phyloP scores from a whole-genome alignment of 2,329 filamentous ascomycete genomes.

The Neurospora crassa region DNA sequence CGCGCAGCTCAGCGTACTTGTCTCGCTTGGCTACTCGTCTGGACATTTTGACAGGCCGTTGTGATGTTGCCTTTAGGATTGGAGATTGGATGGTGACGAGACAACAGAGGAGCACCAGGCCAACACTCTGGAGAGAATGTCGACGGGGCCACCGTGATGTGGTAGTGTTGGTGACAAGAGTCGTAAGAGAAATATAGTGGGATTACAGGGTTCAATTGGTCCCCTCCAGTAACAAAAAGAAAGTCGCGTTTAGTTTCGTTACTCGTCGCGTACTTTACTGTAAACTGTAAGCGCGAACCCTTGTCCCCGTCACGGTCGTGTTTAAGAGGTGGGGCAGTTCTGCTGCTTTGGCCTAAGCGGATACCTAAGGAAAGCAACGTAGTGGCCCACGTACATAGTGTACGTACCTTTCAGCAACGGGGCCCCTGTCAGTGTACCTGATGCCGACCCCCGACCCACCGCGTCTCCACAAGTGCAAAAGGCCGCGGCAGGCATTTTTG shows the following conservation, averaged over 20 bases:
- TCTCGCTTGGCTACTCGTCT: conserved; percentile 33
- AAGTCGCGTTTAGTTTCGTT: neutral
- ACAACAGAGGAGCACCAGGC: neutral
- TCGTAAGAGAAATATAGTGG: conserved; percentile 8
- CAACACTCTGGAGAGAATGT: neutral
- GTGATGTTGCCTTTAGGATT: neutral
- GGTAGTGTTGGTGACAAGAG: neutral
- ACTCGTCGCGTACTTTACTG: neutral
- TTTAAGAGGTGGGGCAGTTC: neutral
- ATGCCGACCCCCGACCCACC: neutral
- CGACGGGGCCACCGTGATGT: neutral
- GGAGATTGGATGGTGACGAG: neutral
- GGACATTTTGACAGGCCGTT: conserved; percentile 25
- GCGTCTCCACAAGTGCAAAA: neutral
- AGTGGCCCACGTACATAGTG: neutral
- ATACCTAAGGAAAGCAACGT: neutral
- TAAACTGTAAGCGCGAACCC: neutral
- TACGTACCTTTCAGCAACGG: neutral
- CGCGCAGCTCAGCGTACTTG: conserved; percentile 68
- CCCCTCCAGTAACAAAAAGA: neutral
- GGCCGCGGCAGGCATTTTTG: neutral
- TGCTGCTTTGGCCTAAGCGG: neutral
- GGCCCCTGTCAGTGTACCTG: neutral
- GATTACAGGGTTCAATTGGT: conserved; percentile 5
- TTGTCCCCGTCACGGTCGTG: neutral